phyloP scores from a whole-genome alignment of 805 yeast species.

The Kockiozyma suomiensis region DNA sequence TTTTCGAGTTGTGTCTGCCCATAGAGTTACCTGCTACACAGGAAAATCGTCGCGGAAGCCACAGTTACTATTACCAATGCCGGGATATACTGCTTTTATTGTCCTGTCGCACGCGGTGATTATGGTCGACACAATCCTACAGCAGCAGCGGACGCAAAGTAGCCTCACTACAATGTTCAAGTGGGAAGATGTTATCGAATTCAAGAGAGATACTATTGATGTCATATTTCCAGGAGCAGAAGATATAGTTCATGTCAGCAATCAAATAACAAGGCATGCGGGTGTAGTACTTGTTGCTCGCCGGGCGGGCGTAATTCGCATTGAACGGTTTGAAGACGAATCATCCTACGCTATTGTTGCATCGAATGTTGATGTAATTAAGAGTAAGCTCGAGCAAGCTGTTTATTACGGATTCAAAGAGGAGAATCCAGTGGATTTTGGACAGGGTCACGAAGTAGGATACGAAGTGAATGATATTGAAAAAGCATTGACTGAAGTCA shows the following conservation, averaged over 20 bases:
- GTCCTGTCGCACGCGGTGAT: conserved; percentile 63
- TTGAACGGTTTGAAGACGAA: conserved; percentile 50
- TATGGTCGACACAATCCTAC: conserved; percentile 61
- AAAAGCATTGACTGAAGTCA: conserved; percentile 53
- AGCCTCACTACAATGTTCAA: conserved; percentile 46
- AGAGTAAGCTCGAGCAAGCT: conserved; percentile 82
- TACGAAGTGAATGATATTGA: conserved; percentile 52
- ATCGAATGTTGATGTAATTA: conserved; percentile 48
- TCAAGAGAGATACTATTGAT: conserved; percentile 52
- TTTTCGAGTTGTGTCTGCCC: conserved; percentile 62
- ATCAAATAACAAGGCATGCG: conserved; percentile 44
- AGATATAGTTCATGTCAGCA: conserved; percentile 38
- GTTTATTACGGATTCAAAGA: conserved; percentile 58
- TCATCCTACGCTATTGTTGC: conserved; percentile 15
- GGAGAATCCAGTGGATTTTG: conserved; percentile 52
- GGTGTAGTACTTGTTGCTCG: conserved; percentile 55
- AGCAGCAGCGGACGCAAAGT: conserved; percentile 39
- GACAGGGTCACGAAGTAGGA: conserved; percentile 48
- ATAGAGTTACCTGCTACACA: conserved; percentile 58
- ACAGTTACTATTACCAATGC: conserved; percentile 57
- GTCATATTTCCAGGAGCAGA: conserved; percentile 66
- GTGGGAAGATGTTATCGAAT: conserved; percentile 80
- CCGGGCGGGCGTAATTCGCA: conserved; percentile 61
- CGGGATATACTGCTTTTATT: conserved; percentile 62
- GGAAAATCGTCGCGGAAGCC: conserved; percentile 47